These are phyloP conservation scores for Anthoceros angustus DNA, from an alignment of 225 moss, liverwort and hornwort genomes.

Conservation along the genomic window DNA sequence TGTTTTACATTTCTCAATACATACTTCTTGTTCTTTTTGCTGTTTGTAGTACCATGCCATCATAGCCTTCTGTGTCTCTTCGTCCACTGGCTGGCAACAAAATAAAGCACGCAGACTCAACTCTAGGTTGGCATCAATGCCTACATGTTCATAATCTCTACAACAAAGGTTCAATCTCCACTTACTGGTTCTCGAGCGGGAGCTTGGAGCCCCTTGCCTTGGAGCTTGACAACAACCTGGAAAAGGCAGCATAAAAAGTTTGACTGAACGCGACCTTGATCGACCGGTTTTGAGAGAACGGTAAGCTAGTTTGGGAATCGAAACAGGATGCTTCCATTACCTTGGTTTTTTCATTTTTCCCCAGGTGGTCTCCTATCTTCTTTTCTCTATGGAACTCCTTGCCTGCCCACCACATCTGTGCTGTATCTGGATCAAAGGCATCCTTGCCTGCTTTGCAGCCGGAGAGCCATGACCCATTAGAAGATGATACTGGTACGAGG, in stretches of 20 bases:
- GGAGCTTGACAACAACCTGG: slow-evolving; percentile 66
- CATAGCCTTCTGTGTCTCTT: slow-evolving; percentile 87
- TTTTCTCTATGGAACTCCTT: slow-evolving; percentile 69
- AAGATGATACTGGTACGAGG: slow-evolving; percentile 7
- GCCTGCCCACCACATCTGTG: slow-evolving; percentile 84
- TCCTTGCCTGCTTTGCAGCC: slow-evolving; percentile 28
- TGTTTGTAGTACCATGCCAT: slow-evolving; percentile 79
- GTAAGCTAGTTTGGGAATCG: neutral
- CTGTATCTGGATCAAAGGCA: slow-evolving; percentile 41
- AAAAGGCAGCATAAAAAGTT: neutral
- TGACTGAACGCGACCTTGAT: neutral
- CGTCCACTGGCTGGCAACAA: slow-evolving; percentile 53
- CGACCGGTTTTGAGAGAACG: neutral
- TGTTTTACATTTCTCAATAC: neutral
- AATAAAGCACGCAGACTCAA: neutral
- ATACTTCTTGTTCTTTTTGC: slow-evolving; percentile 73
- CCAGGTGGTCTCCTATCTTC: slow-evolving; percentile 43
- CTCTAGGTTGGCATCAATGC: neutral
- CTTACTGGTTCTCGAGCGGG: slow-evolving; percentile 68
- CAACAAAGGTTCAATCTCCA: neutral
- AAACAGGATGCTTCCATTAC: slow-evolving; percentile 11
- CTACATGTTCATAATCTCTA: neutral
- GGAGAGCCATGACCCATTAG: slow-evolving; percentile 7
- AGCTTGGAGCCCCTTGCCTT: slow-evolving; percentile 43
- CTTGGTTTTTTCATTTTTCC: slow-evolving; percentile 97